These are phyloP conservation scores for Malassezia sp. DNA, from an alignment of 1,284 basidiomycete species.

Conservation along the genomic window DNA sequence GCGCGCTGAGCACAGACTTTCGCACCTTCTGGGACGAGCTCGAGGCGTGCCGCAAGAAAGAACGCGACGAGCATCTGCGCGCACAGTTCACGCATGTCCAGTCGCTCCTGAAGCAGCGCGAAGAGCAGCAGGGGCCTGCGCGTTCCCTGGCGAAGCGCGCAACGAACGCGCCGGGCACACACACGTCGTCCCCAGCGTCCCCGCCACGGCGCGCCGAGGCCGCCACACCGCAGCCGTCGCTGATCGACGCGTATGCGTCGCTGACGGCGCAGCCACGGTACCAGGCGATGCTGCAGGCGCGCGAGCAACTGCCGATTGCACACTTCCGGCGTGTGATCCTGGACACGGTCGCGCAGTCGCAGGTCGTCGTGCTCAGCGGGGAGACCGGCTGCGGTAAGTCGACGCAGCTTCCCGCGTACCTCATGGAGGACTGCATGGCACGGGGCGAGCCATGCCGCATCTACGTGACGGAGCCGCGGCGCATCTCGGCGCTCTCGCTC, in stretches of 20 bases:
- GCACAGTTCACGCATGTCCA: conserved; percentile 51
- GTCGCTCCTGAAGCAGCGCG: conserved; percentile 55
- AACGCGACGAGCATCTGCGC: conserved; percentile 60
- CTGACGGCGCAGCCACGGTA: conserved; percentile 50
- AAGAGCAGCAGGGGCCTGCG: not conserved
- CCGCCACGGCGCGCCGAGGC: not conserved
- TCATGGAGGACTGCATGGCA: conserved; percentile 78
- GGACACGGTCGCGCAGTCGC: conserved; percentile 61
- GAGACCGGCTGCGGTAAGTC: conserved; percentile 99
- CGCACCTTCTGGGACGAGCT: conserved; percentile 89
- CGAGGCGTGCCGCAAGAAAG: conserved; percentile 56
- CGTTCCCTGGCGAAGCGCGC: no score
- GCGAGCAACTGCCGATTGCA: conserved; percentile 76
- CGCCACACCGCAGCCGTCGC: not conserved
- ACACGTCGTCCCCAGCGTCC: not conserved
- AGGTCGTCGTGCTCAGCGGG: conserved; percentile 84
- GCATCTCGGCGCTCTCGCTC: conserved; percentile 92
- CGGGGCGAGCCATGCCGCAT: conserved; percentile 78
- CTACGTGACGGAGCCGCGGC: conserved; percentile 86
- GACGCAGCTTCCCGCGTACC: conserved; percentile 88
- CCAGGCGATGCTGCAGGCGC: conserved; percentile 71
- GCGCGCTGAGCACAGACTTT: conserved; percentile 62
- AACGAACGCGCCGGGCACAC: no score
- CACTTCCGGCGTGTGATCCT: conserved; percentile 68
- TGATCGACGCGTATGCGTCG: not conserved